These are phyloP conservation scores for Hysterangium stoloniferum DNA, from an alignment of 768 basidiomycete species.

Conservation along the genomic window DNA sequence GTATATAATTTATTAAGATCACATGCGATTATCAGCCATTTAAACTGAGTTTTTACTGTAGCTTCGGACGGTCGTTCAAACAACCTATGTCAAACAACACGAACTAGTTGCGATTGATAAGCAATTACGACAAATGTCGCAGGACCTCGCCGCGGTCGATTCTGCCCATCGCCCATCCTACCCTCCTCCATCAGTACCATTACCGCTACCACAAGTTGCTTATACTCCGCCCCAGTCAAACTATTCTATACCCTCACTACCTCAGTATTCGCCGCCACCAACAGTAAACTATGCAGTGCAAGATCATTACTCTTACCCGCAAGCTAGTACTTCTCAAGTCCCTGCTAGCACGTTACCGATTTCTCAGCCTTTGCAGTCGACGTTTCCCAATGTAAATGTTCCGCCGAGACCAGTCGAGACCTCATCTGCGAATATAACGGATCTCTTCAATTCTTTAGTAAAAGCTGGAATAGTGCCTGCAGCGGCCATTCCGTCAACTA, in stretches of 20 bases:
- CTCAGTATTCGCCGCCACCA: slow-evolving; percentile 6
- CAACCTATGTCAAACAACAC: slow-evolving; percentile 68
- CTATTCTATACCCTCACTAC: slow-evolving; percentile 14
- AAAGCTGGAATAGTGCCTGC: slow-evolving; percentile 73
- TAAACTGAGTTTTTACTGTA: slow-evolving; percentile 21
- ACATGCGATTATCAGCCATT: not conserved
- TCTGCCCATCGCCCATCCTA: slow-evolving; percentile 11
- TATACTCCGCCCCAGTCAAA: slow-evolving; percentile 32
- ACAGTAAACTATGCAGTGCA: slow-evolving; percentile 1
- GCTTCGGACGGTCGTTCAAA: slow-evolving; percentile 66
- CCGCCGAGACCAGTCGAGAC: slow-evolving; percentile 26
- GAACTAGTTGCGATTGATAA: slow-evolving; percentile 70
- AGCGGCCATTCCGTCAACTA: slow-evolving; percentile 45
- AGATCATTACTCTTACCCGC: slow-evolving; percentile 6
- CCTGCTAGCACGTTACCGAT: slow-evolving; percentile 14
- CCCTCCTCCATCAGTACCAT: slow-evolving; percentile 4
- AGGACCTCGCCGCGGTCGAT: not conserved
- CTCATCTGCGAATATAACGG: slow-evolving; percentile 41
- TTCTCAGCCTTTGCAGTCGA: slow-evolving; percentile 24
- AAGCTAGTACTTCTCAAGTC: slow-evolving; percentile 6
- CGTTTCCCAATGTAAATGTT: slow-evolving; percentile 19
- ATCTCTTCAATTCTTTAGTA: slow-evolving; percentile 58
- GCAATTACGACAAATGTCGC: slow-evolving; percentile 44
- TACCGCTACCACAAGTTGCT: slow-evolving; percentile 12
- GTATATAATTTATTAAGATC: slow-evolving; percentile 33